These are phyloP conservation scores for Botryotinia calthae DNA, from an alignment of 2,329 filamentous ascomycete genomes.

Conservation along the genomic window DNA sequence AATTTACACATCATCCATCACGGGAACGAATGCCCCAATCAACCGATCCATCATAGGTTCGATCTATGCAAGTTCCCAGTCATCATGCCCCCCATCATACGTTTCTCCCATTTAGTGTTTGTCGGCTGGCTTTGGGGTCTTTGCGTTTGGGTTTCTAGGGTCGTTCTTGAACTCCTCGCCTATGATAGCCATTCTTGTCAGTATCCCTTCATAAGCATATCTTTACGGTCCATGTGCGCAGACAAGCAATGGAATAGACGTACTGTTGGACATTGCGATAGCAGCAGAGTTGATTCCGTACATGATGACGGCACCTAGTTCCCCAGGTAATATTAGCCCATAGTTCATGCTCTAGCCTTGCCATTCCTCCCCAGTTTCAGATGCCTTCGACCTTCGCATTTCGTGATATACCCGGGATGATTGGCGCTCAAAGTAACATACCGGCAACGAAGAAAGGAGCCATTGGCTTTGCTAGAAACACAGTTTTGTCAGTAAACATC, in stretches of 20 bases:
- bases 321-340: slow-evolving; percentile 26
- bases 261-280: slow-evolving; percentile 75
- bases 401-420: background rate
- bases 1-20: slow-evolving; percentile 15
- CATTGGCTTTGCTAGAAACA: slow-evolving; percentile 74
- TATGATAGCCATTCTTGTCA: slow-evolving; percentile 42
- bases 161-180: slow-evolving; percentile 97
- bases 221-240: slow-evolving; percentile 29
- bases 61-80: slow-evolving; percentile 7
- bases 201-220: background rate
- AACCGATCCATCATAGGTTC: slow-evolving; percentile 11
- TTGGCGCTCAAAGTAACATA: slow-evolving; percentile 51
- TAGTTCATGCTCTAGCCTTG: background rate
- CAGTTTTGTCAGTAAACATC: slow-evolving; percentile 9
- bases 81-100: background rate
- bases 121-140: slow-evolving; percentile 36
- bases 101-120: slow-evolving; percentile 33
- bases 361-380: background rate
- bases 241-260: slow-evolving; percentile 41
- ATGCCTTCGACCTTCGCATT: background rate
- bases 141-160: slow-evolving; percentile 72
- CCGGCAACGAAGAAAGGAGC: slow-evolving; percentile 92
- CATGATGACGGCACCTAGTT: slow-evolving; percentile 75
- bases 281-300: slow-evolving; percentile 89
- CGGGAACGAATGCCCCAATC: background rate